These are phyloP conservation scores for Austroboletus rostrupii DNA, from an alignment of 1,284 basidiomycete genomes.

Conservation along the genomic window DNA sequence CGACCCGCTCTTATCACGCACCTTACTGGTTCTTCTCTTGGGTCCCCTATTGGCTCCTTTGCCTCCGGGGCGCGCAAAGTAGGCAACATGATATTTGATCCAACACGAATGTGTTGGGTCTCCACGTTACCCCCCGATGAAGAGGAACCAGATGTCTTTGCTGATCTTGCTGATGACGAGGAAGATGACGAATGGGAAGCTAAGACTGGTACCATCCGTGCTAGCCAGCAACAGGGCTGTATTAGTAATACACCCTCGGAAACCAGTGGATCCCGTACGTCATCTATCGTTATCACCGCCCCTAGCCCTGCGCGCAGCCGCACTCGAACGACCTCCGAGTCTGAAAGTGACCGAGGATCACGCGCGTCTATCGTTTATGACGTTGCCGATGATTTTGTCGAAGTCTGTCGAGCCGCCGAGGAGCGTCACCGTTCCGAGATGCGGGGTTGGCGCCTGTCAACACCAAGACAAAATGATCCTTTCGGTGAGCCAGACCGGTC, in stretches of 20 bases:
- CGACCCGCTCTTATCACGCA: conserved; percentile 96
- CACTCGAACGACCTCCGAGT: conserved; percentile 63
- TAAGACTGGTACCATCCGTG: conserved; percentile 76
- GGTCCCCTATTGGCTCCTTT: conserved; percentile 76
- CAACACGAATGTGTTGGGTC: conserved; percentile 91
- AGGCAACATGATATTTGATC: conserved; percentile 97
- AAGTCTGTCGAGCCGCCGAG: conserved; percentile 71
- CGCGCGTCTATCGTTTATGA: conserved; percentile 71
- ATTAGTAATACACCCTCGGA: conserved; percentile 33
- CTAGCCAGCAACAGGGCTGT: conserved; percentile 44
- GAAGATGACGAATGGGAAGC: conserved; percentile 66
- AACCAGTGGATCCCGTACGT: conserved; percentile 34
- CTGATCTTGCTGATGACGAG: conserved; percentile 84
- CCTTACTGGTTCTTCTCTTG: conserved; percentile 75
- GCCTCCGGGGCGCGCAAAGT: conserved; percentile 79
- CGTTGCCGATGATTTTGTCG: conserved; percentile 68
- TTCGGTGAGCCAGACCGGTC: conserved; percentile 52
- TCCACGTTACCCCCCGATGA: conserved; percentile 80
- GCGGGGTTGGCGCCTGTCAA: conserved; percentile 69
- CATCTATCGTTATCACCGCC: conserved; percentile 37
- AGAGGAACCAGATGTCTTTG: conserved; percentile 91
- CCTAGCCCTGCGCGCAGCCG: conserved; percentile 64
- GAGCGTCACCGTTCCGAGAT: conserved; percentile 78
- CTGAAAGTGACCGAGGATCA: conserved; percentile 71
- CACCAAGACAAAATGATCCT: conserved; percentile 38